These are phyloP conservation scores for Leccinum incarnatum DNA, from an alignment of 768 basidiomycete genomes.

Conservation along the genomic window DNA sequence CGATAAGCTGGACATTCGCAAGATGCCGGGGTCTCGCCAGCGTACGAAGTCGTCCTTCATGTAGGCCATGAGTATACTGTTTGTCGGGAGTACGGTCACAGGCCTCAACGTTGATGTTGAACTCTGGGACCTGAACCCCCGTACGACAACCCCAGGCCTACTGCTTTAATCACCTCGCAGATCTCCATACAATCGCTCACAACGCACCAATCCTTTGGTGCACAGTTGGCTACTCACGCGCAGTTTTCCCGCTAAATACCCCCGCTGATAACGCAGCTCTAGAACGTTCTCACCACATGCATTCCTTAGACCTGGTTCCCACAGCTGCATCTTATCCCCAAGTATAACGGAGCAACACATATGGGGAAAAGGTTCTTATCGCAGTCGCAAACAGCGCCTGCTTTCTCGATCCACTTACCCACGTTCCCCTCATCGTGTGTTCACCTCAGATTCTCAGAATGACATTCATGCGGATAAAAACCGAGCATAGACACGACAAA, in stretches of 20 bases:
- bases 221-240: neutral
- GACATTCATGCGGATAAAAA: conserved; percentile 2
- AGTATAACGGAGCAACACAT: neutral
- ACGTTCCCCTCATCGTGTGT: neutral
- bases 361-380: neutral
- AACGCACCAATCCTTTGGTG: neutral
- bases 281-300: neutral
- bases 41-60: no score
- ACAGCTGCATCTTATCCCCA: neutral
- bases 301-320: neutral
- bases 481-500: neutral
- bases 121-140: neutral
- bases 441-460: neutral
- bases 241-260: neutral
- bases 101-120: neutral
- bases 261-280: neutral
- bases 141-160: neutral
- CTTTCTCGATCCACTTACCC: neutral
- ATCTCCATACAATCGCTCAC: neutral
- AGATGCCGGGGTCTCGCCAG: neutral
- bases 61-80: neutral
- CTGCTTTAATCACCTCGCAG: neutral
- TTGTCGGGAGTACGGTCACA: neutral
- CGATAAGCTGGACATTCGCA: neutral
- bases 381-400: neutral